Conservation (phyloP, 306 rosid species). For the Prosopis cineraria region DNA sequence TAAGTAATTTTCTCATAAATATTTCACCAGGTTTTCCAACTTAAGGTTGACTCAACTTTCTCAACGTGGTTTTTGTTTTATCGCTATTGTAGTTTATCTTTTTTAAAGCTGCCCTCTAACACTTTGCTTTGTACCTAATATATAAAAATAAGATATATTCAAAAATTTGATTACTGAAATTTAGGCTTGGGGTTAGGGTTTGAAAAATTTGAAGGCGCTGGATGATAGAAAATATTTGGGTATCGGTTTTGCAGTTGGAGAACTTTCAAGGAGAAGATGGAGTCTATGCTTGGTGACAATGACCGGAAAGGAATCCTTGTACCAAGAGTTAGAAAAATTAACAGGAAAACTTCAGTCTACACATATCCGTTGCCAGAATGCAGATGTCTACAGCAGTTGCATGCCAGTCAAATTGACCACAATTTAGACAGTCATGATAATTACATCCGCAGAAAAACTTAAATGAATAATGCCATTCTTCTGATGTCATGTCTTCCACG, state of each 20-base stretch:
- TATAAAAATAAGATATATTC: neutral
- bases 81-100: neutral
- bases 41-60: neutral
- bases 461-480: constrained; percentile 36
- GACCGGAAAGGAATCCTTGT: constrained; percentile 89
- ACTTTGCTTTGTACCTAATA: constrained; percentile 4
- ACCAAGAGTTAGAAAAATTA: constrained; percentile 84
- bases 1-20: no score
- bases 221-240: constrained; percentile 28
- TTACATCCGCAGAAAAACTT: constrained; percentile 32
- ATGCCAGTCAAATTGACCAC: constrained; percentile 37
- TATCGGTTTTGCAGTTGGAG: constrained; percentile 72
- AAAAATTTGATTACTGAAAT: neutral
- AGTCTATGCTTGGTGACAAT: constrained; percentile 80
- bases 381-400: constrained; percentile 74
- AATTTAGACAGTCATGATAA: constrained; percentile 33
- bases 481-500: constrained; percentile 20
- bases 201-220: constrained; percentile 21
- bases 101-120: neutral
- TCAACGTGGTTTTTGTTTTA: neutral
- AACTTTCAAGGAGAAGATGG: constrained; percentile 82
- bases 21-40: neutral
- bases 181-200: constrained; percentile 14
- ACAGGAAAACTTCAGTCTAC: constrained; percentile 91
- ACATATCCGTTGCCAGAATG: constrained; percentile 93